Evolutionary conservation across 768 basidiomycete genomes (phyloP), one percentile per base, ranked within the genome.

Genomic region (Hygrocybe coccinea): DNA sequence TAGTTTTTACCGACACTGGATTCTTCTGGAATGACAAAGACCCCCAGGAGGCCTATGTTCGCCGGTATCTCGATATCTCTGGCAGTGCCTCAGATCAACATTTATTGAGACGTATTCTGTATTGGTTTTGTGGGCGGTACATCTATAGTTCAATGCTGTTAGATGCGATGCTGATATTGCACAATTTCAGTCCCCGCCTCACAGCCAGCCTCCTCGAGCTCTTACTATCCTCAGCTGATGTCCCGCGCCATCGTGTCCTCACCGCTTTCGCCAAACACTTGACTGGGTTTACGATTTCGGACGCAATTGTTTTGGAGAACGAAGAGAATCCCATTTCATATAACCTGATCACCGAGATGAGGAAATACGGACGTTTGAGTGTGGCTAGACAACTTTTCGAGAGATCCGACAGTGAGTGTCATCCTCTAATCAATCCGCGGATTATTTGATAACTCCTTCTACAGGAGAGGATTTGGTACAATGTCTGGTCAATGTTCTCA

Each of bases 111-210:
- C 56, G 58, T 55, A 63, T 63, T 47, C 12, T 19, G 45, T 55
- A 54, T 55, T 61, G 60, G 58, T 61, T 63, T 59, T 57, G 56
- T 53, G 58, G 62, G 24, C 58, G 50, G 62, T 61, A 44, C 48
- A 58, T 59, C 39, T 37, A 21, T 50, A 19, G 55, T 44, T 50
- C 33, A 34, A 35, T 21, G 41, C 29, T 34, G 14, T n/a, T 34
- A 17, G 15, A 17, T n/a, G n/a, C n/a, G n/a, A n/a, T 51, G 48
- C 50, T 56, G 49, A 56, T 35, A 22, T 19, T 50, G n/a, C n/a
- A n/a, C 33, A 56, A 51, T 10, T 52, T 24, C 19, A 60, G 57
- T 50, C 43, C 59, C 54, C 60, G 53, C 43, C 50, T 58, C n/a
- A 60, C 57, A 46, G 59, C 59, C 24, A 58, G 57, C 41, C 41